These are phyloP conservation scores for Backusella parvicylindrica DNA, from an alignment of 192 early-diverging fungal species.

Conservation along the genomic window DNA sequence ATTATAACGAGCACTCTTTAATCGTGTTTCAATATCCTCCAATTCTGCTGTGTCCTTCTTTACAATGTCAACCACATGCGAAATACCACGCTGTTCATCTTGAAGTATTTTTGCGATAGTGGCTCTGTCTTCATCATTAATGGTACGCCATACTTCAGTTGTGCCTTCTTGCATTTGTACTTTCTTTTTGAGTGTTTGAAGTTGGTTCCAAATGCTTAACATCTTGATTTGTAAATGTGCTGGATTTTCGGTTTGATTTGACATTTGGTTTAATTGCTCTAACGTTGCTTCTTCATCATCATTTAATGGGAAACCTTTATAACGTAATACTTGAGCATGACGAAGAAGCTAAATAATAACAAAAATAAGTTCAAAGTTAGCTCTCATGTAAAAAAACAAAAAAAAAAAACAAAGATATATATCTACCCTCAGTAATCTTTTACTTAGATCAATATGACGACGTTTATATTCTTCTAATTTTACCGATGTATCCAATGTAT, in stretches of 20 bases:
- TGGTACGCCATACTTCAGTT: constrained; percentile 12
- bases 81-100: constrained; percentile 20
- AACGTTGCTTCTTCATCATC: constrained; percentile 79
- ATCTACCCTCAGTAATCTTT: constrained; percentile 66
- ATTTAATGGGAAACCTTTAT: constrained; percentile 76
- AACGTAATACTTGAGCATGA: constrained; percentile 77
- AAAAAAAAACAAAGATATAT: constrained; percentile 40
- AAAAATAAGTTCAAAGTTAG: not conserved
- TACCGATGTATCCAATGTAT: constrained; percentile 66
- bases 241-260: constrained; percentile 47
- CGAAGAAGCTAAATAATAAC: constrained; percentile 73
- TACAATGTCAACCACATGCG: constrained; percentile 18
- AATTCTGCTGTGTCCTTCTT: constrained; percentile 18
- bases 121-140: constrained; percentile 12
- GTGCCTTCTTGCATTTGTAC: not conserved
- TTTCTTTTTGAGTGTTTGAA: constrained; percentile 59
- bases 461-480: constrained; percentile 79
- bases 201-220: constrained; percentile 79
- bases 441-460: constrained; percentile 69
- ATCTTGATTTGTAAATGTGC: constrained; percentile 69
- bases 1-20: constrained; percentile 2
- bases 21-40: constrained; percentile 2
- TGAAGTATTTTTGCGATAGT: constrained; percentile 21
- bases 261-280: constrained; percentile 66
- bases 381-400: not conserved